Base-by-base conservation (phyloP, 495 filamentous ascomycete genomes). In the Hypomontagnella submonticulosa region DNA sequence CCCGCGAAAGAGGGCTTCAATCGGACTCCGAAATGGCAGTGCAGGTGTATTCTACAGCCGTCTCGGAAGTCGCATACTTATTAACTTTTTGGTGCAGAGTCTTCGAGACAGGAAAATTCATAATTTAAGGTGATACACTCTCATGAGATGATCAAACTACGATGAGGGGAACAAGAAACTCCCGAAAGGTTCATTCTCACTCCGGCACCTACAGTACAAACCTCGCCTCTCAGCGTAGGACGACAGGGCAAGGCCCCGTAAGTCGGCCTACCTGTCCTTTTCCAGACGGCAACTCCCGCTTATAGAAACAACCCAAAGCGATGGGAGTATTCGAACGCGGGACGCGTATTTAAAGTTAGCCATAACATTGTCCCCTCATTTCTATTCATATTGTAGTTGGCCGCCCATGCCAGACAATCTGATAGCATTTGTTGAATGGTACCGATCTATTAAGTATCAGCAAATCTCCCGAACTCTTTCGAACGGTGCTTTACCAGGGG, bases 121-220 rank as follows among this genome's bases (percentile, higher is more conserved):
- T 4, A 47, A 33, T 53, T 41, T 33, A 27, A 1, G 37, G 43
- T 59, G 54, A 58, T 55, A 59, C 62, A 43, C 16, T 33, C 34
- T 43, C 13, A 30, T 18, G 20, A 59, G 62, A 20, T 59, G 54
- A 65, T 65, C 62, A 65, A 53, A 59, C 62, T 47, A 43, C 41
- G 18, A 47, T 34, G 61, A 64, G 49, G 62, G 46, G 42, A 34
- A 42, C 36, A 32, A 49, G 55, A 49, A 54, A 41, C 33, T 20
- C 54, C 23, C 16, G 40, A n/a, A 4, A 41, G 18, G 34, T 19
- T 49, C 60, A 42, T 33, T n/a, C 33, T 27, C 27, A 46, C 48
- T 64, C 18, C 23, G 16, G 36, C 23, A 27, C 6, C 23, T 27
- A 2, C 44, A 48, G 38, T 27, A 2, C 44, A 48, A 47, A 47